Conservation (phyloP, 257 asterid species). For the Nemophila menziesii region DNA sequence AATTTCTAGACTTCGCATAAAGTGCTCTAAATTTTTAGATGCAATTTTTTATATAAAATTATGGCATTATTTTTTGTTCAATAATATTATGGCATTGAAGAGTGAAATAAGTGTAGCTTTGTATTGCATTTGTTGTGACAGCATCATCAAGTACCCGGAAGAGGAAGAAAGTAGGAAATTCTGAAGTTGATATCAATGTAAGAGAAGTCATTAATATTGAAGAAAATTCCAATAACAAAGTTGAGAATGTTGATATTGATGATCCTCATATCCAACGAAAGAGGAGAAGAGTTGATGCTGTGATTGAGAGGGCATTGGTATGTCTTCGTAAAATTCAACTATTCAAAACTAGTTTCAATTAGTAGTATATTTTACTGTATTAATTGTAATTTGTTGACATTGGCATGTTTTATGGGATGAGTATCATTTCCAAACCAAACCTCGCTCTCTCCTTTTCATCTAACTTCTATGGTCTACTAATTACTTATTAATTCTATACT, state of each 20-base stretch:
- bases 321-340: conserved; percentile 46
- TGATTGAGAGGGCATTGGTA: conserved; percentile 37
- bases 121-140: conserved; percentile 10
- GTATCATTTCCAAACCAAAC: no score
- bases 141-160: conserved; percentile 42
- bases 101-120: neutral
- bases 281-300: conserved; percentile 37
- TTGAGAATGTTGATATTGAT: neutral
- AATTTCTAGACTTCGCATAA: no score
- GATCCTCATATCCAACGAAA: conserved; percentile 15
- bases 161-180: conserved; percentile 19
- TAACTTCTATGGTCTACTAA: no score
- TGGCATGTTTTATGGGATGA: no score
- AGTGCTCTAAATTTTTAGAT: no score
- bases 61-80: no score
- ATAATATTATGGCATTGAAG: no score
- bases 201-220: neutral
- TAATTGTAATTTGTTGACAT: no score
- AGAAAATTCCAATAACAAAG: conserved; percentile 7
- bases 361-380: no score
- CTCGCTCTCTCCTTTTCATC: no score
- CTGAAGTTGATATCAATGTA: neutral
- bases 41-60: no score
- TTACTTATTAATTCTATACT: no score
- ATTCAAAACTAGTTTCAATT: conserved; percentile 28